phyloP scores from a whole-genome alignment of 257 asterid genomes.

The Solanum boliviense region DNA sequence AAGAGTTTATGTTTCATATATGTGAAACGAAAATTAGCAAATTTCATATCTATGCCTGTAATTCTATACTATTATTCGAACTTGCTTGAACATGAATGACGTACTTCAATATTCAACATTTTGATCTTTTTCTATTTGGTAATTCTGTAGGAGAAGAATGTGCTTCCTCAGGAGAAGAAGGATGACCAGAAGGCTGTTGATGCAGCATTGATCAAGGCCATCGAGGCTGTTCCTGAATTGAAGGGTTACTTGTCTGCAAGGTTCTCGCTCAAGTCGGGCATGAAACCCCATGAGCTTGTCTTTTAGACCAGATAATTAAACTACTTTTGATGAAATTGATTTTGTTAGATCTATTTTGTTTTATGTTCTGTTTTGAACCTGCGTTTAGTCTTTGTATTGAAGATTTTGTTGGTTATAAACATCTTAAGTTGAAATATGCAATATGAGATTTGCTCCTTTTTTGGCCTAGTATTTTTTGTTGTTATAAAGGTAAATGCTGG shows the following conservation, averaged over 20 bases:
- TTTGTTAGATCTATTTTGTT: not conserved
- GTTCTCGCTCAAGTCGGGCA: constrained; percentile 12
- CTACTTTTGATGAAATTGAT: not conserved
- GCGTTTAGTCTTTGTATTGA: not conserved
- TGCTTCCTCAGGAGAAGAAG: constrained; percentile 7
- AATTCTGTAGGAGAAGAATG: constrained; percentile 12
- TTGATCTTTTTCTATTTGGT: not conserved
- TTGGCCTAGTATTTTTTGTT: not conserved
- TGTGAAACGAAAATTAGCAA: not conserved
- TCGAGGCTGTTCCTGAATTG: constrained; percentile 8
- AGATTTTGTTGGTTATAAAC: not conserved
- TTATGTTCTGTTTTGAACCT: not conserved
- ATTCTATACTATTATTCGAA: not conserved
- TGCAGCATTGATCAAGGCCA: constrained; percentile 6
- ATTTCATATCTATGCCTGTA: not conserved
- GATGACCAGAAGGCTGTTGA: constrained; percentile 8
- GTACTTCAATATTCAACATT: fast-evolving
- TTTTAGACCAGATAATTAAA: not conserved
- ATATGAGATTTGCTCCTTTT: not conserved
- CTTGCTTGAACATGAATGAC: not conserved
- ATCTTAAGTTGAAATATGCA: not conserved
- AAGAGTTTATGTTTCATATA: not conserved
- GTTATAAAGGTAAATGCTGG: not conserved
- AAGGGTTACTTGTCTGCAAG: constrained; percentile 13
- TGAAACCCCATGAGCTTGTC: constrained; percentile 19